Evolutionary conservation across 164 flowering plant species (phyloP).

Genomic region (Sextonia rubra): DNA sequence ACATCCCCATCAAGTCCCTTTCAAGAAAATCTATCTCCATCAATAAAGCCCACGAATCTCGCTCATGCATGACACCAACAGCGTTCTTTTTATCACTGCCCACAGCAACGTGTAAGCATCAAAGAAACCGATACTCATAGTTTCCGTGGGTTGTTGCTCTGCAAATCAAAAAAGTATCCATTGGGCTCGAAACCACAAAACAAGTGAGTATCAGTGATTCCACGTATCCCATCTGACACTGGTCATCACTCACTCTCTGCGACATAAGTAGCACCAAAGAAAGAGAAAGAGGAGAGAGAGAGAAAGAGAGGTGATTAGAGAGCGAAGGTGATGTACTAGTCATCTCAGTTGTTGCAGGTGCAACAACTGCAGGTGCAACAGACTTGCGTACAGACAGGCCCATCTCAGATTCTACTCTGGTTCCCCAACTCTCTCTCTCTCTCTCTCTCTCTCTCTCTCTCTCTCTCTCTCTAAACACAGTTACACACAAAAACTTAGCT

Average conservation of each 20-base stretch:
- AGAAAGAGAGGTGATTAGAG: not conserved
- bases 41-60: no score
- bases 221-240: not conserved
- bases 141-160: not conserved
- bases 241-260: not conserved
- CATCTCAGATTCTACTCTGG: conserved; percentile 2
- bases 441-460: not conserved
- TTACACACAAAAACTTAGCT: not conserved
- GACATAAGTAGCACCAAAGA: not conserved
- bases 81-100: no score
- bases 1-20: no score
- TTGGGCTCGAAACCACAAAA: not conserved
- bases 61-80: no score
- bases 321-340: not conserved
- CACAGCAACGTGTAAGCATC: no score
- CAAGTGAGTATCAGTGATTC: not conserved
- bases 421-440: not conserved
- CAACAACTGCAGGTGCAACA: not conserved
- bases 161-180: not conserved
- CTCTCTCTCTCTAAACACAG: no score
- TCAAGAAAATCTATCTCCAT: no score
- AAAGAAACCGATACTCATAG: not conserved
- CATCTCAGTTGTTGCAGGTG: not conserved
- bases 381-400: not conserved
- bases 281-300: not conserved